Conservation (phyloP, 495 filamentous ascomycete genomes). For the Parathielavia hyrcaniae region DNA sequence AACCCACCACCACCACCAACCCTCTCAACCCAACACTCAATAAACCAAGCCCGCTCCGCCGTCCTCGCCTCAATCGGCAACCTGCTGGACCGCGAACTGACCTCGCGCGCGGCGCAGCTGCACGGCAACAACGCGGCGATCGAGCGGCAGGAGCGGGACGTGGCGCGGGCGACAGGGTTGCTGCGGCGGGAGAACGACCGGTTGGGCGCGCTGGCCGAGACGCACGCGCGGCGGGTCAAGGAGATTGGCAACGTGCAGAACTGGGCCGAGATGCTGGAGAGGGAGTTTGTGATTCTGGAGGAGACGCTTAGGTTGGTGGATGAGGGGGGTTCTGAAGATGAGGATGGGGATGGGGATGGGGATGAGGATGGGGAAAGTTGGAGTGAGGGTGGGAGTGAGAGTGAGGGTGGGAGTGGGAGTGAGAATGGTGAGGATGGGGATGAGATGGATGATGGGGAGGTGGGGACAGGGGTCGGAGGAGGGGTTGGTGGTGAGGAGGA, state of each 20-base stretch:
- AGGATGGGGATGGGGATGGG: slow-evolving; percentile 22
- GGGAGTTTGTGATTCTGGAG: slow-evolving; percentile 81
- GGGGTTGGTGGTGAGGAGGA: not conserved
- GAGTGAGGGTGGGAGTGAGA: slow-evolving; percentile 25
- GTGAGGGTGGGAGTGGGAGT: slow-evolving; percentile 25
- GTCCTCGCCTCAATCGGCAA: slow-evolving; percentile 73
- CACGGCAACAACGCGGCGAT: slow-evolving; percentile 67
- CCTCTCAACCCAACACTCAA: slow-evolving; percentile 20
- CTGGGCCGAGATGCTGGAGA: slow-evolving; percentile 93
- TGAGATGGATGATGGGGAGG: not conserved
- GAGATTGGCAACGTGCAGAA: slow-evolving; percentile 96
- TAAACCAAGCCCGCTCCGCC: slow-evolving; percentile 63
- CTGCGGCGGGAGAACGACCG: slow-evolving; percentile 66
- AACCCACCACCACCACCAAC: not conserved
- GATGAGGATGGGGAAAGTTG: slow-evolving; percentile 35
- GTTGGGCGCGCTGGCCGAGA: slow-evolving; percentile 60
- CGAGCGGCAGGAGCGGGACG: slow-evolving; percentile 62
- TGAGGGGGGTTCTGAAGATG: slow-evolving; percentile 36
- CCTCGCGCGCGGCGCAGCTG: slow-evolving; percentile 65
- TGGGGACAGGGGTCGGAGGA: not conserved
- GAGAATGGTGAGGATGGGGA: slow-evolving; percentile 11
- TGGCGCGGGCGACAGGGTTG: slow-evolving; percentile 57
- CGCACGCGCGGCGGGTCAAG: slow-evolving; percentile 68
- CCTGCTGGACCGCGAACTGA: slow-evolving; percentile 65
- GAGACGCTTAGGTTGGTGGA: slow-evolving; percentile 69